Base-by-base conservation (phyloP, 2,329 filamentous ascomycete species). In the Pseudodiploospora longispora region DNA sequence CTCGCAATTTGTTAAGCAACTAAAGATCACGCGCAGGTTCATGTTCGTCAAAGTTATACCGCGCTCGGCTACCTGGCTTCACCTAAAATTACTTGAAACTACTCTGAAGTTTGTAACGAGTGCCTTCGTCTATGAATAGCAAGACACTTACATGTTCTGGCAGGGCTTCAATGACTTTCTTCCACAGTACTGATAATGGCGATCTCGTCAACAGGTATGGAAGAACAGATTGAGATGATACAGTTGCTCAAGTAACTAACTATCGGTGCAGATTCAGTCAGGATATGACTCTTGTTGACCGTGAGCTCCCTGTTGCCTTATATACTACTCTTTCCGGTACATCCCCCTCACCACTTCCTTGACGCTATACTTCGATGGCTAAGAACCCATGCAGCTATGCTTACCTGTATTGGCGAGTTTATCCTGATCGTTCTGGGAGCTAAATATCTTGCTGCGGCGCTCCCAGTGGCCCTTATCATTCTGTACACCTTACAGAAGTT, bases 271-370 rank as follows among this genome's bases (percentile, higher is more conserved):
- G 41, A 37, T 44, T 44, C 28, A 44, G 36, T 28, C 36, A 57
- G 37, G 57, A 60, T 33, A 51, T 55, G 3, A 50, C 52, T 9
- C 32, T 58, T 6, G 44, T 59, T 2, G 56, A 59, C 9, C 50
- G 47, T 6, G 49, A 54, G 31, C 36, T 60, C 7, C 55, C 56
- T 1, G 46, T 38, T 6, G 44, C 48, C 19, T 30, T 51, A 10
- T 42, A 48, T 9, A 41, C 45, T 8, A 37, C 38, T 27, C 10
- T 43, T 6, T 35, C 42, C 9, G 29, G 43, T 48, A 28, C 32
- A 31, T 38, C 29, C 40, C 27, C 28, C 35, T 19, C 19, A 19
- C 19, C 19, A 19, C 19, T 19, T 19, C 19, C 19, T 19, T 19
- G 19, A 37, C 6, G 36, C 7, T n/a, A 3, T 34, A 41, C 5